phyloP scores from a whole-genome alignment of 257 asterid species.

The Dorcoceras hygrometricum region DNA sequence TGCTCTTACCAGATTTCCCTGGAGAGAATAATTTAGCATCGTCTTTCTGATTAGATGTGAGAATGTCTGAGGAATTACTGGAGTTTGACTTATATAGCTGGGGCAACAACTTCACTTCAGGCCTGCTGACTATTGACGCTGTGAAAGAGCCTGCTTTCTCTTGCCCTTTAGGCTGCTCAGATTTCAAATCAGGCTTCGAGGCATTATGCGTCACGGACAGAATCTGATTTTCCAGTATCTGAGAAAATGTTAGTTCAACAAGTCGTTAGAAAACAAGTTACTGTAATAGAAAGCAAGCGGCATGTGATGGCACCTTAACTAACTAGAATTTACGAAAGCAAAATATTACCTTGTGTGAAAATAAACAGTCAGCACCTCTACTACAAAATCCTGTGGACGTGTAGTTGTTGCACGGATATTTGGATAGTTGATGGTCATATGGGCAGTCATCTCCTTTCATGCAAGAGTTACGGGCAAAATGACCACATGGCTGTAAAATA shows the following conservation, averaged over 20 bases:
- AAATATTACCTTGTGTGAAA: conserved; percentile 71
- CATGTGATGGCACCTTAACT: conserved; percentile 3
- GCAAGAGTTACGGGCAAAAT: conserved; percentile 88
- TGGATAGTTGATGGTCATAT: conserved; percentile 83
- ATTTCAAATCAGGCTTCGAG: conserved; percentile 39
- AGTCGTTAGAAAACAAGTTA: conserved; percentile 9
- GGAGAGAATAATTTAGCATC: conserved; percentile 31
- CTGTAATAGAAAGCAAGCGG: conserved; percentile 17
- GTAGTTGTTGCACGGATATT: conserved; percentile 73
- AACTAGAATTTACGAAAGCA: conserved; percentile 20
- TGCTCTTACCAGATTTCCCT: conserved; percentile 31
- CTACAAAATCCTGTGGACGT: conserved; percentile 61
- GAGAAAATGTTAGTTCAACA: conserved; percentile 25
- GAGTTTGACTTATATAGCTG: conserved; percentile 33
- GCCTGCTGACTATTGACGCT: conserved; percentile 32
- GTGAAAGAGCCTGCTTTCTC: conserved; percentile 33
- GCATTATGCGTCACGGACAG: conserved; percentile 32
- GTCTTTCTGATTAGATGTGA: conserved; percentile 25
- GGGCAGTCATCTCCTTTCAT: conserved; percentile 97
- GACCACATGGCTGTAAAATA: conserved; percentile 75
- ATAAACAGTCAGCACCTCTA: conserved; percentile 81
- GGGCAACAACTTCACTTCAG: conserved; percentile 36
- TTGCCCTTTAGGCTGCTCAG: conserved; percentile 32
- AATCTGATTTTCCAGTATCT: conserved; percentile 43
- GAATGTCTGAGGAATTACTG: conserved; percentile 32